Evolutionary conservation across 176 grass and related monocot species (phyloP).

Genomic region (Secale cereale): DNA sequence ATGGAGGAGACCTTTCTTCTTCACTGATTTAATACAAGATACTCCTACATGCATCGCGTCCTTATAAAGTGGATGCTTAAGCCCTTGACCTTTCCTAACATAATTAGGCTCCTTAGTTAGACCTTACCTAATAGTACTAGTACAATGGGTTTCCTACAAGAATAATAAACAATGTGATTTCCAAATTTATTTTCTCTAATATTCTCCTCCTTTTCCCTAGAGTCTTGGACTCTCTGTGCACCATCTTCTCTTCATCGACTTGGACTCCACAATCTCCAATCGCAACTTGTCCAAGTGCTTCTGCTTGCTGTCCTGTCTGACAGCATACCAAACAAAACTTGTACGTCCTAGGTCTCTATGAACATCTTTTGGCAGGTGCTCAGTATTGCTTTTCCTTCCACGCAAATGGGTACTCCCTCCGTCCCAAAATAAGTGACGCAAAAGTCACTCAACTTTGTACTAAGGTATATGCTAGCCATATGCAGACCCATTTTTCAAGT

Average conservation of each 20-base stretch:
- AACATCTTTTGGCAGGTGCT: neutral
- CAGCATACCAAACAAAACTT: constrained; percentile 19
- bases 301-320: neutral
- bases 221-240: neutral
- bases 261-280: constrained; percentile 10
- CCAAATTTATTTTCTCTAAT: neutral
- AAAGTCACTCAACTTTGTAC: too few relatives aligned
- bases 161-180: neutral
- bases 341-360: neutral
- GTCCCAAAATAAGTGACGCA: too few relatives aligned
- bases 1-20: neutral
- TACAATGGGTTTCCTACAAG: too few relatives aligned
- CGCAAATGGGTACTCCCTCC: too few relatives aligned
- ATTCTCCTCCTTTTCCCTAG: neutral
- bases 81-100: neutral
- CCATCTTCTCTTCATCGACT: neutral
- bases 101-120: neutral
- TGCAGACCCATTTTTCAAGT: neutral
- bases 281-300: neutral
- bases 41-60: neutral
- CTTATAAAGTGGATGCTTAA: neutral
- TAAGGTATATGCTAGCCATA: neutral
- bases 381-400: neutral
- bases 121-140: neutral
- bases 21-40: neutral